Evolutionary conservation across 2,329 filamentous ascomycete species (phyloP), one percentile per base, ranked within the genome.

Genomic region (Fusarium praegraminearum): DNA sequence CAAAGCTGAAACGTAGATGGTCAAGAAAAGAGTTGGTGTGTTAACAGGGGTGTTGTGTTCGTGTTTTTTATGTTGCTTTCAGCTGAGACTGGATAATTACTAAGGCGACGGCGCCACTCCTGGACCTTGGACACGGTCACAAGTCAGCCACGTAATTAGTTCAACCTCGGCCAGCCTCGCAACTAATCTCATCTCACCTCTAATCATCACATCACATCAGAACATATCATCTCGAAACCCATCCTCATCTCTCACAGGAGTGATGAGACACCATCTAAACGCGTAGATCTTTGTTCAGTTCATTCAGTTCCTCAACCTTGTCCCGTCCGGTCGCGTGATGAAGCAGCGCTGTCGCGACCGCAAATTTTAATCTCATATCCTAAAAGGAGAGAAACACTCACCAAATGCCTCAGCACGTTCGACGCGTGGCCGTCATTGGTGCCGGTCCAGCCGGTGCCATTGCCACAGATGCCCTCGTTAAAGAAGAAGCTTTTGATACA

Each of bases 391-490:
- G 28, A 54, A 26, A 54, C 22, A 7, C 10, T 28, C 11, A 18
- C 24, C 18, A 33, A 33, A 58, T 64, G 61, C 38, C 44, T 40
- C 61, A 30, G 10, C 35, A 41, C 5, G 35, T 58, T 15, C 50
- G 44, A 18, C 61, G 44, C 24, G 51, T 64, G 0, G 64, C 68
- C 41, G 68, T 71, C 32, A 44, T 70, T 41, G 67, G 68, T 3
- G 64, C 67, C 15, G 67, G 67, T 1, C 68, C 67, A 11, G 59
- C 68, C 18, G 64, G 68, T 9, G 67, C 67, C 15, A 71, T 70
- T 22, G 50, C 61, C 5, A 64, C 64, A n/a, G 68, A 70, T 22
- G 68, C 68, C 4, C 45, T 70, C 4, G 59, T 55, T 20, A 69
- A 69, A 10, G 68, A 71, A 56, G 61, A 33, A 24, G 44, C 20